Percentiles rank a stretch among this genome's conserved stretches.
phyloP scores from a whole-genome alignment of 192 early-diverging fungal species.

The Fimicolochytrium jonesii region DNA sequence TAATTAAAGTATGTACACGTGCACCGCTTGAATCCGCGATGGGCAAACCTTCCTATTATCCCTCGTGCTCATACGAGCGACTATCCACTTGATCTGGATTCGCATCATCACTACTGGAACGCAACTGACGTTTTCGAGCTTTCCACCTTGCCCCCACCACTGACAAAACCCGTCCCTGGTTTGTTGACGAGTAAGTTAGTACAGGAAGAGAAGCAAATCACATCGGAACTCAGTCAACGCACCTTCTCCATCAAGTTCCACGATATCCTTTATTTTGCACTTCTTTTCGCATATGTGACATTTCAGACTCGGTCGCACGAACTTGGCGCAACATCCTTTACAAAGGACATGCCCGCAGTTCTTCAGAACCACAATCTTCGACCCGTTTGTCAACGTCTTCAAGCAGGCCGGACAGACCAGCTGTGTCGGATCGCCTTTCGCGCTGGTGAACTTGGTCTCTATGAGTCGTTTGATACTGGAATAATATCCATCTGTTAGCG shows the following conservation, averaged over 20 bases:
- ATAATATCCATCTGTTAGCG: conserved; percentile 9
- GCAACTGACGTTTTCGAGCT: conserved; percentile 61
- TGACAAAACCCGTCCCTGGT: conserved; percentile 59
- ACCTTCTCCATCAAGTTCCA: conserved; percentile 66
- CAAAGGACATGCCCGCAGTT: conserved; percentile 73
- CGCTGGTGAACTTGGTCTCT: conserved; percentile 53
- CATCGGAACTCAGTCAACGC: background rate
- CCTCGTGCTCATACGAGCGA: no score
- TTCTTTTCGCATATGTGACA: conserved; percentile 68
- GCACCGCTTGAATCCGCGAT: no score
- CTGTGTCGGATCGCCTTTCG: conserved; percentile 40
- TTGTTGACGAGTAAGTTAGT: background rate
- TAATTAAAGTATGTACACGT: no score
- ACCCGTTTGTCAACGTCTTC: conserved; percentile 67
- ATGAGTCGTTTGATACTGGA: conserved; percentile 65
- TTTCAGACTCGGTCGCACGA: conserved; percentile 62
- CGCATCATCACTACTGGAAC: conserved; percentile 54
- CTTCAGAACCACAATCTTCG: conserved; percentile 61
- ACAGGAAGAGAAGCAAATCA: conserved; percentile 3
- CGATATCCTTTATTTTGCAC: conserved; percentile 64
- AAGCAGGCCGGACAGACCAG: conserved; percentile 67
- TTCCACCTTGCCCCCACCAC: conserved; percentile 62
- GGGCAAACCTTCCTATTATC: no score
- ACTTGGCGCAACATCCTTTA: conserved; percentile 58
- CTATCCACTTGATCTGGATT: no score